phyloP scores from a whole-genome alignment of 371 early-diverging fungal species.

The Fennellomyces sp. region DNA sequence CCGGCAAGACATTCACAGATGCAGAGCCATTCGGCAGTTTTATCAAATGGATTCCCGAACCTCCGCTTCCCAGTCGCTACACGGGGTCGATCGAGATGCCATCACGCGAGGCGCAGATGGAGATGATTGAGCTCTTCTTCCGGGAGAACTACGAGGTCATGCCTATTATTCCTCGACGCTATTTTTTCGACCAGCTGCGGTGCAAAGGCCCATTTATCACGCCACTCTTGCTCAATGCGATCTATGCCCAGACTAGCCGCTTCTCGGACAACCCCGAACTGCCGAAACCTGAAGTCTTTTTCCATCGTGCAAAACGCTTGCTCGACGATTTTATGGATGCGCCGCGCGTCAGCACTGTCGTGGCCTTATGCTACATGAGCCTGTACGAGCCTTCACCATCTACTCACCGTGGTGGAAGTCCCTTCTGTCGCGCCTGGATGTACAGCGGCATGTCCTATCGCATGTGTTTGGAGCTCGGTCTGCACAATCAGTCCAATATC shows the following conservation, averaged over 20 bases:
- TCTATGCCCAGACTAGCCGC: slow-evolving; percentile 48
- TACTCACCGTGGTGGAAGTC: slow-evolving; percentile 14
- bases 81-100: slow-evolving; percentile 37
- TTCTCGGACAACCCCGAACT: slow-evolving; percentile 15
- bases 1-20: slow-evolving; percentile 12
- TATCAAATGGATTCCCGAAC: slow-evolving; percentile 23
- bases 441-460: slow-evolving; percentile 47
- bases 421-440: slow-evolving; percentile 38
- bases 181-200: slow-evolving; percentile 46
- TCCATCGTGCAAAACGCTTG: slow-evolving; percentile 40
- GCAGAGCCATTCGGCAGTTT: slow-evolving; percentile 23
- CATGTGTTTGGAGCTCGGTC: slow-evolving; percentile 49
- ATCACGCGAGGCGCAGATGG: slow-evolving; percentile 29
- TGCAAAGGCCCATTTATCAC: slow-evolving; percentile 43
- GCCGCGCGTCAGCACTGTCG: slow-evolving; percentile 46
- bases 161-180: slow-evolving; percentile 33
- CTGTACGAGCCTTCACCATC: slow-evolving; percentile 31
- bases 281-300: slow-evolving; percentile 21
- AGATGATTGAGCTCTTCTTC: slow-evolving; percentile 36
- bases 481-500: slow-evolving; percentile 28
- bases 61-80: slow-evolving; percentile 16
- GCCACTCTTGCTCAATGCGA: slow-evolving; percentile 44
- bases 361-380: slow-evolving; percentile 32
- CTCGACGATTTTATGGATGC: slow-evolving; percentile 52
- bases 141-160: slow-evolving; percentile 26